phyloP scores from a whole-genome alignment of 345 rosid genomes.

The Citrus hindsii region DNA sequence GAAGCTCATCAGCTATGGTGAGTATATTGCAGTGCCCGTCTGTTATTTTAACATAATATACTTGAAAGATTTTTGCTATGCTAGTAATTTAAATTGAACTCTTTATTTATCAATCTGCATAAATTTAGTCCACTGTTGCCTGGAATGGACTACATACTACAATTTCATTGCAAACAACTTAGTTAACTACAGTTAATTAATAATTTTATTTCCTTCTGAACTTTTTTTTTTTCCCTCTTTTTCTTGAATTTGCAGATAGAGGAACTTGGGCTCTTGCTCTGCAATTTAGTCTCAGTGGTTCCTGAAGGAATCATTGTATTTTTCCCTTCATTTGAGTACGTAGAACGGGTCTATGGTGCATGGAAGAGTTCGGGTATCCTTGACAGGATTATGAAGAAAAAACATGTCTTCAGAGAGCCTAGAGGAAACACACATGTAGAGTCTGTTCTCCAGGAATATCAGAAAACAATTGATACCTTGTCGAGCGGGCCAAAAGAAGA shows the following conservation, averaged over 20 bases:
- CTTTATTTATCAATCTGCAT: neutral
- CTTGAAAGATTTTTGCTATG: neutral
- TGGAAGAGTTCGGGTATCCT: constrained; percentile 86
- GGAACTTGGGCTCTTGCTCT: constrained; percentile 80
- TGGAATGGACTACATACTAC: neutral
- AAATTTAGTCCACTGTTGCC: neutral
- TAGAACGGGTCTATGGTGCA: constrained; percentile 63
- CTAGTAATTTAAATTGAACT: neutral
- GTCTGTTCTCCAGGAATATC: constrained; percentile 73
- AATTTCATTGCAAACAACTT: constrained; percentile 1
- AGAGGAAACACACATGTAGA: constrained; percentile 65
- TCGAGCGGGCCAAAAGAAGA: constrained; percentile 19
- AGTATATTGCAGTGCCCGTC: constrained; percentile 19
- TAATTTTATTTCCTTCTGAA: neutral
- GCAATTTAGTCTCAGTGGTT: constrained; percentile 76
- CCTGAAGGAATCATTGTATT: constrained; percentile 91
- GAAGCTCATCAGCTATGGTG: constrained; percentile 66
- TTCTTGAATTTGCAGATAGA: constrained; percentile 47
- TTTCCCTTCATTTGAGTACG: constrained; percentile 92
- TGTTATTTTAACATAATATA: neutral
- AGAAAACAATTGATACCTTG: constrained; percentile 51
- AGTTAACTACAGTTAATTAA: neutral
- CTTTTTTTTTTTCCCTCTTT: neutral
- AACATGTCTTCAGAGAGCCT: constrained; percentile 81
- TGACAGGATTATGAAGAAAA: constrained; percentile 69